phyloP scores from a whole-genome alignment of 176 grass and related monocot genomes.

The Oryza longistaminata region DNA sequence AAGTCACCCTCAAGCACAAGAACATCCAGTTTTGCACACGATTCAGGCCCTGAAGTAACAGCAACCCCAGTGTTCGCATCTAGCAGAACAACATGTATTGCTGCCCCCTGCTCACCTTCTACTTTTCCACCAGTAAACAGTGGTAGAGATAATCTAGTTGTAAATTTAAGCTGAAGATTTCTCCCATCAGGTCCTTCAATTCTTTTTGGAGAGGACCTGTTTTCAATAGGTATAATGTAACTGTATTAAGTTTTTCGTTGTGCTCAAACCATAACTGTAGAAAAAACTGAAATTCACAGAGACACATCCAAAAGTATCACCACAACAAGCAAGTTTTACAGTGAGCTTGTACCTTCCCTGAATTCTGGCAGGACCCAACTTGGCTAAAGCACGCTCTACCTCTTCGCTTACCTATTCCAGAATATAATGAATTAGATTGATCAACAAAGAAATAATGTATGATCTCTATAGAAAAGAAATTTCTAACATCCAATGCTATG shows the following conservation, averaged over 20 bases:
- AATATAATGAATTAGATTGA: conserved; percentile 30
- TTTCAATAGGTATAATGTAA: conserved; percentile 35
- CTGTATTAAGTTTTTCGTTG: not conserved
- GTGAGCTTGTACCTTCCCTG: conserved; percentile 73
- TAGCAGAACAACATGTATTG: conserved; percentile 80
- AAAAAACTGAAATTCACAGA: conserved; percentile 28
- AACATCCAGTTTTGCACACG: conserved; percentile 81
- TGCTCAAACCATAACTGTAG: not conserved
- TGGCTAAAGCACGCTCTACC: conserved; percentile 98
- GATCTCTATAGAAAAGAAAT: not conserved
- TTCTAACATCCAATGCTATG: not conserved
- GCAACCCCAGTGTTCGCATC: conserved; percentile 63
- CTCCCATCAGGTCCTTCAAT: conserved; percentile 88
- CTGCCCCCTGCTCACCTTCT: conserved; percentile 90
- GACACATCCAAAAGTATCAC: not conserved
- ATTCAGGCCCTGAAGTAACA: conserved; percentile 71
- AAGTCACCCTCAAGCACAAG: conserved; percentile 94
- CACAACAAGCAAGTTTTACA: conserved; percentile 7
- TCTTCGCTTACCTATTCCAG: conserved; percentile 93
- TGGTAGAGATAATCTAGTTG: conserved; percentile 64
- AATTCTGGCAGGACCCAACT: conserved; percentile 77
- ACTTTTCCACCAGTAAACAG: conserved; percentile 93
- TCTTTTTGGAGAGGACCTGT: conserved; percentile 77
- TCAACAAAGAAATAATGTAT: not conserved
- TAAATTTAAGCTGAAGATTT: conserved; percentile 85